These are phyloP conservation scores for Irpex rosettiformis DNA, from an alignment of 1,284 basidiomycete genomes.

Conservation along the genomic window DNA sequence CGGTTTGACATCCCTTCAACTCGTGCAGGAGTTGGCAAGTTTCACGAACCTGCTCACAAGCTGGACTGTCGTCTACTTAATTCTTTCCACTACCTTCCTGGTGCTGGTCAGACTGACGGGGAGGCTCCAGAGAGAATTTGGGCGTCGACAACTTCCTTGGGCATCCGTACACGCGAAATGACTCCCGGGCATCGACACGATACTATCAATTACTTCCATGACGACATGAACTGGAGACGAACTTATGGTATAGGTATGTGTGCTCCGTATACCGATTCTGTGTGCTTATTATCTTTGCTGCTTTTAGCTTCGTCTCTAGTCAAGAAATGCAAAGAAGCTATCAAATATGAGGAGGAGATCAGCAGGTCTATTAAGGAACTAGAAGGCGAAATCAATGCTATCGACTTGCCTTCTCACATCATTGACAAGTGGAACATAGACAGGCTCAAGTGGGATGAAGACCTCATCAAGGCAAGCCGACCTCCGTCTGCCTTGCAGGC, in stretches of 20 bases:
- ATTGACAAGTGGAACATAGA: neutral
- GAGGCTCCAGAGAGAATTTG: conserved; percentile 20
- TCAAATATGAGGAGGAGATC: neutral
- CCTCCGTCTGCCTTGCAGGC: too few relatives aligned
- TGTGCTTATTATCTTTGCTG: neutral
- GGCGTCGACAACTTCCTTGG: conserved; percentile 14
- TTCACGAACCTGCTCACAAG: conserved; percentile 21
- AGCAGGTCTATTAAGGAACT: neutral
- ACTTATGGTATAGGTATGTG: conserved; percentile 6
- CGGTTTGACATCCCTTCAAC: neutral
- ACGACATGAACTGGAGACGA: neutral
- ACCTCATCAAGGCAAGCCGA: neutral
- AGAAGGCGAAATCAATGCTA: neutral
- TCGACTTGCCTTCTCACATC: neutral
- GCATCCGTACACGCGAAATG: conserved; percentile 21
- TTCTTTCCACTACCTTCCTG: conserved; percentile 18
- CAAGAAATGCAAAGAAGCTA: neutral
- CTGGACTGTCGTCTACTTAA: conserved; percentile 15
- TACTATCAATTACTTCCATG: conserved; percentile 16
- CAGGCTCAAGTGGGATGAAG: neutral
- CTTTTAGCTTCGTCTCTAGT: neutral
- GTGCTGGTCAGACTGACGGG: conserved; percentile 18
- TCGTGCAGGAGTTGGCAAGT: conserved; percentile 18
- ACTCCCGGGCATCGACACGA: conserved; percentile 18
- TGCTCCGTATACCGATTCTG: neutral